phyloP scores from a whole-genome alignment of 2,329 filamentous ascomycete genomes.

The Teratosphaeria pseudoeucalypti region DNA sequence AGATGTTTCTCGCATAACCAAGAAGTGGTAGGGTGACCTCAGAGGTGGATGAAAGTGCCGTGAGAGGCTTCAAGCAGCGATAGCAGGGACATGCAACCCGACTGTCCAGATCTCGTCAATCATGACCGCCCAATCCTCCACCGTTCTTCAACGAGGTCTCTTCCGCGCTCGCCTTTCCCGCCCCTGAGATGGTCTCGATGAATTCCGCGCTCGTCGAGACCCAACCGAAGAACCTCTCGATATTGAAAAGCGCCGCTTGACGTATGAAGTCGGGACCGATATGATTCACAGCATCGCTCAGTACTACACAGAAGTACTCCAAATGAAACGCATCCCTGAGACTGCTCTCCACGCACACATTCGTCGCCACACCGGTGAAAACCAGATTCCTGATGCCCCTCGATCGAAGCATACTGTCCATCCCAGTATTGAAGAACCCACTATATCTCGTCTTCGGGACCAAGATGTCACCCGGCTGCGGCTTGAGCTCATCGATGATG shows the following conservation, averaged over 20 bases:
- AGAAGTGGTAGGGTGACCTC: neutral
- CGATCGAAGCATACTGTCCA: constrained; percentile 4
- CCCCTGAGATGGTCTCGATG: neutral
- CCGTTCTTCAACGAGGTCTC: neutral
- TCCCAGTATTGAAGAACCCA: constrained; percentile 3
- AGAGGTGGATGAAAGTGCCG: neutral
- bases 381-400: constrained; percentile 4
- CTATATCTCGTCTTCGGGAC: constrained; percentile 7
- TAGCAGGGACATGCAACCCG: neutral
- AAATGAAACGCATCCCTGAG: constrained; percentile 4
- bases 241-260: neutral
- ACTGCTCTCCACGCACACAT: constrained; percentile 8
- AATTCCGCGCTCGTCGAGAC: neutral
- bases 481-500: constrained; percentile 5
- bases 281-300: neutral
- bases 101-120: neutral
- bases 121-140: neutral
- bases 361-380: constrained; percentile 6
- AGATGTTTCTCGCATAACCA: neutral
- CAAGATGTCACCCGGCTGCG: constrained; percentile 3
- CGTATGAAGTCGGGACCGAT: neutral
- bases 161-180: neutral
- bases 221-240: neutral
- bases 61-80: neutral
- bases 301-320: neutral